Evolutionary conservation across 2,329 filamentous ascomycete species (phyloP).

Genomic region (Colletotrichum shisoi): DNA sequence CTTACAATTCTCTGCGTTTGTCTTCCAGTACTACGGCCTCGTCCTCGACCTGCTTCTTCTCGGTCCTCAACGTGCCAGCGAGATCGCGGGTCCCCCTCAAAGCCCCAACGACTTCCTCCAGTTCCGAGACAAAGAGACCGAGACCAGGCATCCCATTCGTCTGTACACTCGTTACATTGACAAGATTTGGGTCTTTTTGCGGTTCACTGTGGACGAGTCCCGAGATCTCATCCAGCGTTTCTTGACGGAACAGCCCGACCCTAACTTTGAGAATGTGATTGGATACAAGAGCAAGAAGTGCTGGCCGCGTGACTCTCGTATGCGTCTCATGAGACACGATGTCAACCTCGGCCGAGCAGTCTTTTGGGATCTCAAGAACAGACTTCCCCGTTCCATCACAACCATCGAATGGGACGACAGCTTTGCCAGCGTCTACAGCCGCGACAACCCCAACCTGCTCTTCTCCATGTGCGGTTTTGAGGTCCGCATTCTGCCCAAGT

Average conservation of each 20-base stretch:
- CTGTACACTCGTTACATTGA: conserved; percentile 98
- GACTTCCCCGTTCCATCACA: conserved; percentile 89
- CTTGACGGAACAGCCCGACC: conserved; percentile 96
- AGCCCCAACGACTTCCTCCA: conserved; percentile 97
- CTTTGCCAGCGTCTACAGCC: conserved; percentile 96
- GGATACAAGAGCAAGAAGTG: conserved; percentile 99
- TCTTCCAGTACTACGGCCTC: conserved; percentile 98
- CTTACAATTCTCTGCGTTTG: conserved; percentile 96
- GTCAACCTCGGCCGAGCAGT: conserved; percentile 97
- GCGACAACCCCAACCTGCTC: conserved; percentile 94
- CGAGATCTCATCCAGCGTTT: conserved; percentile 96
- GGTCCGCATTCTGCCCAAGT: conserved; percentile 94
- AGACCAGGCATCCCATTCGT: conserved; percentile 92
- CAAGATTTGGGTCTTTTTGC: conserved; percentile 97
- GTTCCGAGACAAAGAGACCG: conserved; percentile 91
- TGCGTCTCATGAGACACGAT: conserved; percentile 98
- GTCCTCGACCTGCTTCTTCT: conserved; percentile 92
- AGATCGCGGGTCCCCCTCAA: conserved; percentile 93
- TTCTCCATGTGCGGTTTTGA: conserved; percentile 99
- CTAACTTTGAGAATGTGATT: conserved; percentile 99
- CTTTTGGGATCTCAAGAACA: conserved; percentile 99
- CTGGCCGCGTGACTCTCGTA: conserved; percentile 96
- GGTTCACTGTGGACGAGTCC: conserved; percentile 93
- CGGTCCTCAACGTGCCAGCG: conserved; percentile 93
- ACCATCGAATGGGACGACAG: conserved; percentile 99